A percentile compares a stretch with the other conserved stretches of the same genome.
Evolutionary conservation across 306 rosid species (phyloP).

Genomic region (Hippophae rhamnoides): DNA sequence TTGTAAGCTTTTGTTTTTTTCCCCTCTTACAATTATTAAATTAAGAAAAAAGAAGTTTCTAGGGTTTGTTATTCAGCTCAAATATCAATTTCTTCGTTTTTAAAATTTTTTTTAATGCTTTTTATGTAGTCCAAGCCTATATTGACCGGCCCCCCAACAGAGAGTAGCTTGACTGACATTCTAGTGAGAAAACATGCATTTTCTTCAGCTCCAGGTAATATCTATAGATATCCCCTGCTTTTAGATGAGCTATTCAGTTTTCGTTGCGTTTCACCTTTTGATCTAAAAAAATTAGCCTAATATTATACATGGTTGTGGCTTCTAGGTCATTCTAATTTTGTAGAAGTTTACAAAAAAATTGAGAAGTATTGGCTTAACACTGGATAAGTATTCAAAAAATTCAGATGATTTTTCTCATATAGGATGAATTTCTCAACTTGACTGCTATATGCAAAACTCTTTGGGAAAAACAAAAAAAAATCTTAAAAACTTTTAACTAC

Average conservation of each 20-base stretch:
- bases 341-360: too few relatives aligned
- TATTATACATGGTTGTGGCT: too few relatives aligned
- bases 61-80: constrained; percentile 16
- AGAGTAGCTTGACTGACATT: constrained; percentile 80
- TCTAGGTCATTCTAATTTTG: too few relatives aligned
- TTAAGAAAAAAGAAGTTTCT: not conserved
- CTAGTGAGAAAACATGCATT: constrained; percentile 73
- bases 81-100: not conserved
- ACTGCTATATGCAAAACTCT: too few relatives aligned
- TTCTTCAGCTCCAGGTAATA: constrained; percentile 46
- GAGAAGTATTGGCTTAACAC: too few relatives aligned
- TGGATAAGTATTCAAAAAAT: too few relatives aligned
- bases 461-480: too few relatives aligned
- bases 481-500: too few relatives aligned
- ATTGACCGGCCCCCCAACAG: constrained; percentile 60
- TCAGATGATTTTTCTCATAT: too few relatives aligned
- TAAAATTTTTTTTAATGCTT: not conserved
- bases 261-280: not conserved
- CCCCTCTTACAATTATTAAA: not conserved
- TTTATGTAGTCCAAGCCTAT: constrained; percentile 63
- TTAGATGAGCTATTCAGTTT: not conserved
- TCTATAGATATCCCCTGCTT: not conserved
- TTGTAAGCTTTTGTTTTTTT: constrained; percentile 33
- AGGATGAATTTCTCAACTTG: too few relatives aligned
- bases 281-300: too few relatives aligned